These are phyloP conservation scores for Colletotrichum sp. DNA, from an alignment of 2,329 filamentous ascomycete species.

Conservation along the genomic window DNA sequence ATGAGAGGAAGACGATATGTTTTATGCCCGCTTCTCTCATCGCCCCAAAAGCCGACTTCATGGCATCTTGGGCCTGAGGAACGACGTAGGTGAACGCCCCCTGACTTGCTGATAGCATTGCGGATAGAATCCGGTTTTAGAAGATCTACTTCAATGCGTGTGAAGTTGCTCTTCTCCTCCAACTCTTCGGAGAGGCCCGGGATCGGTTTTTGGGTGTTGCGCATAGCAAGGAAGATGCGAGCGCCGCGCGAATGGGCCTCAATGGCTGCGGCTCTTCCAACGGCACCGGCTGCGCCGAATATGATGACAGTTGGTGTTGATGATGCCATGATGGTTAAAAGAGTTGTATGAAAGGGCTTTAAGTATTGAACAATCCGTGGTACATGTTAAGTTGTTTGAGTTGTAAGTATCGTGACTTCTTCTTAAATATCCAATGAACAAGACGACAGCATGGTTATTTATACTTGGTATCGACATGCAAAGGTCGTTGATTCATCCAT, in stretches of 20 bases:
- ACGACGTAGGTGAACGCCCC: conserved; percentile 55
- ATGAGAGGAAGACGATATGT: conserved; percentile 51
- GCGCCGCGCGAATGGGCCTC: conserved; percentile 43
- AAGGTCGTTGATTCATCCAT: neutral
- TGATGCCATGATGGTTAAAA: neutral
- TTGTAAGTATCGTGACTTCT: neutral
- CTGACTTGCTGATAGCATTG: conserved; percentile 41
- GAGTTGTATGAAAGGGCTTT: neutral
- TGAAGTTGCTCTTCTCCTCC: conserved; percentile 33
- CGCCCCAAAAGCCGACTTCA: conserved; percentile 43
- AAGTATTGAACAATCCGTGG: neutral
- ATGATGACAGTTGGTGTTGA: conserved; percentile 38
- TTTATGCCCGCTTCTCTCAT: conserved; percentile 48
- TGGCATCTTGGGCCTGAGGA: conserved; percentile 35
- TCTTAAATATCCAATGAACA: neutral
- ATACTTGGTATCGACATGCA: neutral
- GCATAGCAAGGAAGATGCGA: conserved; percentile 52
- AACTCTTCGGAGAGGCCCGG: conserved; percentile 19
- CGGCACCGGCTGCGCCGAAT: conserved; percentile 53
- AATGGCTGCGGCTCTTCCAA: conserved; percentile 44
- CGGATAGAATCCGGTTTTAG: conserved; percentile 41
- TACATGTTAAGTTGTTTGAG: neutral
- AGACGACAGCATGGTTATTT: neutral
- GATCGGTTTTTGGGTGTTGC: conserved; percentile 47
- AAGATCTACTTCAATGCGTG: conserved; percentile 49